Base-by-base conservation (phyloP, 768 basidiomycete genomes). In the Panaeolus cyanescens region DNA sequence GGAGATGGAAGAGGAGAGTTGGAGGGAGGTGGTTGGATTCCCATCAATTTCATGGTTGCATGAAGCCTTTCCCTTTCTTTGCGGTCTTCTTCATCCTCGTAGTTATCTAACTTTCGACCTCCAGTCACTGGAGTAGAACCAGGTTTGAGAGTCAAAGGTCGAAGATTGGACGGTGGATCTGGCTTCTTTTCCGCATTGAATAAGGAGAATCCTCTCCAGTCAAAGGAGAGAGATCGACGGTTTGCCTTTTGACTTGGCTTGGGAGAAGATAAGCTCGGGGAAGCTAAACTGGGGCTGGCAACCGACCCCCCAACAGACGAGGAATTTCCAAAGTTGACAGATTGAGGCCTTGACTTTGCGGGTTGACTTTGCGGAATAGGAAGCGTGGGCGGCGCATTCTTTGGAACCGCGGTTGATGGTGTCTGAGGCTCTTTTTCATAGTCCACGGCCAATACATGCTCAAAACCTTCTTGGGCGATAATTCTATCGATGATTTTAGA, bases 401-500 rank as follows among this genome's bases (percentile, higher is more conserved):
- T 50, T 2, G 81, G 72, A 10, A 71, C 67, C 12, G 82, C 72
- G 17, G 80, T 77, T 12, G 77, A 70, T 12, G 86, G 77, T 32
- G 84, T 84, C 10, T 77, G 74, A 10, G 79, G 78, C 31, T 83
- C 78, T 61, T 85, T 84, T 54, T 92, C 91, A 67, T 92, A 96
- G 73, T 98, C 96, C 45, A 86, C 89, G n/a, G 96, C 92, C 33
- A 98, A 85, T 58, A 99, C 92, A 68, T 96, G 94, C 74, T 99
- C 96, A 76, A 96, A 98, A 22, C 95, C 95, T 75, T 97, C 96
- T 74, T 96, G 91, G 1, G 91, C 85, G 67, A 98, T 96, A 71
- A 99, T 97, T 45, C 96, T 87, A 78, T 99, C 96, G 69, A 99
- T 92, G 66, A 99, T 99, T 82, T 98, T 99, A 50, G 93, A 95